Evolutionary conservation across 495 filamentous ascomycete genomes (phyloP).

Genomic region (Lentithecium fluviatile): DNA sequence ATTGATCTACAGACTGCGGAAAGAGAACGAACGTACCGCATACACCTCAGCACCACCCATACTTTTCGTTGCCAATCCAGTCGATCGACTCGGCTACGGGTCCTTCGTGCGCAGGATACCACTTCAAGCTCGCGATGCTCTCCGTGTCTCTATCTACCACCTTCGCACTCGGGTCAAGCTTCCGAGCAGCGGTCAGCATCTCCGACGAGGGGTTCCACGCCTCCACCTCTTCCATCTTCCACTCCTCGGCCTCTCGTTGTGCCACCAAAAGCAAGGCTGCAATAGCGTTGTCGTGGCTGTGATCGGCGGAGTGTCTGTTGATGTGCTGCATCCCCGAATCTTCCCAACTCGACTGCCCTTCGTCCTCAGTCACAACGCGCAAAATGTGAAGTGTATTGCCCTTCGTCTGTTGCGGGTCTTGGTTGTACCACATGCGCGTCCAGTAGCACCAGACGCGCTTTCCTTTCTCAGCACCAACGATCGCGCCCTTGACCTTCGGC

Average conservation of each 20-base stretch:
- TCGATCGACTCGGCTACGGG: constrained; percentile 60
- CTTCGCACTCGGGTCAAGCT: constrained; percentile 50
- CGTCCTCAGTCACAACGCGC: constrained; percentile 70
- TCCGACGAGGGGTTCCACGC: constrained; percentile 65
- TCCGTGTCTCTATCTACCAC: constrained; percentile 60
- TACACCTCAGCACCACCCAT: constrained; percentile 74
- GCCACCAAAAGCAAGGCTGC: constrained; percentile 55
- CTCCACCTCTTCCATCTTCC: constrained; percentile 59
- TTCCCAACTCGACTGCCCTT: constrained; percentile 32
- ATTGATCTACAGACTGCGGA: not conserved
- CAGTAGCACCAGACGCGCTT: constrained; percentile 74
- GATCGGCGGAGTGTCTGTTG: constrained; percentile 1
- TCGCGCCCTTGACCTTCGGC: constrained; percentile 68
- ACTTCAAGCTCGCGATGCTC: constrained; percentile 63
- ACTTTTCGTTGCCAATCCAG: constrained; percentile 93
- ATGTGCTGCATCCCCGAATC: constrained; percentile 10
- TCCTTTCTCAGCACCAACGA: constrained; percentile 52
- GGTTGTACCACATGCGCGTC: constrained; percentile 67
- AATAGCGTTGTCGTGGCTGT: constrained; percentile 42
- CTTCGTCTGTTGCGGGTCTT: constrained; percentile 42
- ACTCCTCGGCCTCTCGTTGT: constrained; percentile 55
- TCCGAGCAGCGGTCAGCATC: constrained; percentile 58
- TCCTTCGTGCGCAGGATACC: constrained; percentile 53
- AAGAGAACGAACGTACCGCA: not conserved
- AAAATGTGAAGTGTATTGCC: constrained; percentile 77